A percentile compares a stretch with the other conserved stretches of the same genome.
These are phyloP conservation scores for Russula virescens DNA, from an alignment of 768 basidiomycete genomes.

Conservation along the genomic window DNA sequence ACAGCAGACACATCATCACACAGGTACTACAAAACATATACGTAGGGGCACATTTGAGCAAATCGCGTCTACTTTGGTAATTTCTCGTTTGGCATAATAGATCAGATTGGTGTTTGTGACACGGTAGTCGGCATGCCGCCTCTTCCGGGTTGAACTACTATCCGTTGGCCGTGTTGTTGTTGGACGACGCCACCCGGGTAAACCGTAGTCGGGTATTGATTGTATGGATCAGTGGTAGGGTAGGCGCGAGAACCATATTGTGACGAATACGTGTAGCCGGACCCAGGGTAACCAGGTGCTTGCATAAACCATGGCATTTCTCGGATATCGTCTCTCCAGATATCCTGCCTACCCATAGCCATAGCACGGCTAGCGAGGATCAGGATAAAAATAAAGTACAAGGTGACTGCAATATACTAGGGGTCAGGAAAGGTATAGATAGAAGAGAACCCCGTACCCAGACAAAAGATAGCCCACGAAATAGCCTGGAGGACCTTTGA, in stretches of 20 bases:
- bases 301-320: constrained; percentile 25
- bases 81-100: neutral
- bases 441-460: constrained; percentile 9
- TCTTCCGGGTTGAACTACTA: constrained; percentile 20
- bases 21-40: constrained; percentile 1
- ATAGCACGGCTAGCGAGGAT: constrained; percentile 17
- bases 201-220: constrained; percentile 7
- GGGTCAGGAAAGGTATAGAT: neutral
- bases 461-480: constrained; percentile 22
- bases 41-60: neutral
- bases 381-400: constrained; percentile 21
- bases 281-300: constrained; percentile 22
- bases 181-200: constrained; percentile 15
- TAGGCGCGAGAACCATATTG: constrained; percentile 7
- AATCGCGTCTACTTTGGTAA: neutral
- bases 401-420: constrained; percentile 8
- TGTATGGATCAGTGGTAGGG: neutral
- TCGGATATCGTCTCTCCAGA: constrained; percentile 22
- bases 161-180: constrained; percentile 16
- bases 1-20: neutral
- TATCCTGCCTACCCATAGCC: constrained; percentile 18
- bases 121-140: constrained; percentile 11
- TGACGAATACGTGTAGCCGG: constrained; percentile 11
- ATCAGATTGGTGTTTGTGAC: constrained; percentile 7
- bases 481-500: constrained; percentile 24